Base-by-base conservation (phyloP, 352 stramenopile species). In the Phytopythium aichiense region DNA sequence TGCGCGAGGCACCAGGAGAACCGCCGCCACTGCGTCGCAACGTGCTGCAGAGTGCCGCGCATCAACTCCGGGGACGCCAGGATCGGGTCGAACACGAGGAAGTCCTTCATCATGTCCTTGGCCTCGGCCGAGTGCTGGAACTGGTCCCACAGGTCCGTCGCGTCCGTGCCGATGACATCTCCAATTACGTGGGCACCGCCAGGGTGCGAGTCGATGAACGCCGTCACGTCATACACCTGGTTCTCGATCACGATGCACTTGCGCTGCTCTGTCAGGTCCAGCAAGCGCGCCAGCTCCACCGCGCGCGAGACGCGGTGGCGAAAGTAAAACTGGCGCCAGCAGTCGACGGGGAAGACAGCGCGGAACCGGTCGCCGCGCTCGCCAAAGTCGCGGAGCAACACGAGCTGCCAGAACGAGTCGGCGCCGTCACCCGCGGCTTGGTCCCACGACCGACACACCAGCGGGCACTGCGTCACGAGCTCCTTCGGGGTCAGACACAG, bases 311-410 rank as follows among this genome's bases (percentile, higher is more conserved):
- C 49, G 52, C 79, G 80, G 51, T 92, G 83, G 20, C 71, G 68
- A 45, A 89, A 92, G 68, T 90, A 92, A 56, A 87, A 91, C 49
- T 88, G 76, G 18, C 79, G 73, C 73, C 74, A 89, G 46, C 68
- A 81, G 35, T 83, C 66, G 49, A 79, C 78, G 11, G 77, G 73
- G 58, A 88, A 82, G 31, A 89, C 67, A 1, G 56, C 68, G 9
- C 28, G 50, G 54, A 91, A 91, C 12, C 74, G 72, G 25, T 79
- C 64, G 7, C 80, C 80, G 12, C 64, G 63, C 43, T 90, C 81
- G 22, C 31, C 5, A 56, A 88, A 88, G 65, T 92, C 79, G 16
- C 81, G 76, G 11, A 51, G 22, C 51, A 87, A 91, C 12, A 90
- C 61, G 8, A 61, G 48, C 60, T 58, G 68, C 84, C 78, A 93